phyloP scores from a whole-genome alignment of 1,139 yeast species.

The Kazachstania sp. region DNA sequence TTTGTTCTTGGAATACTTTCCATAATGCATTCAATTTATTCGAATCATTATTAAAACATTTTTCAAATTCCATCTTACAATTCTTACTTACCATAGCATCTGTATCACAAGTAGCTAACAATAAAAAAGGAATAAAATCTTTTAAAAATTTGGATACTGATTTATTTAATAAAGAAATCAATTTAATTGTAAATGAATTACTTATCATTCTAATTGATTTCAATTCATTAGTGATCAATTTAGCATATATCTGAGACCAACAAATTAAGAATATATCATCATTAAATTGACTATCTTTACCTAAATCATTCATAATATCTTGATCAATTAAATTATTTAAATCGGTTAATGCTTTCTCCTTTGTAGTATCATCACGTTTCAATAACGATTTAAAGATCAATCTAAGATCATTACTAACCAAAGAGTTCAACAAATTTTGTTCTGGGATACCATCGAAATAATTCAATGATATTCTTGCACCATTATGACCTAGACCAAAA shows the following conservation, averaged over 20 bases:
- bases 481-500: constrained; percentile 37
- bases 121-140: constrained; percentile 64
- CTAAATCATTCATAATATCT: constrained; percentile 20
- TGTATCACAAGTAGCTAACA: constrained; percentile 60
- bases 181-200: constrained; percentile 55
- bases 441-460: constrained; percentile 78
- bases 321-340: constrained; percentile 34
- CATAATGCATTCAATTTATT: constrained; percentile 54
- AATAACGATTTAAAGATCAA: constrained; percentile 64
- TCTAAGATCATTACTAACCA: constrained; percentile 51
- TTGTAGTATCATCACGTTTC: constrained; percentile 76
- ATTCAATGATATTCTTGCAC: constrained; percentile 62
- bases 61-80: constrained; percentile 40
- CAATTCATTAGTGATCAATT: constrained; percentile 63
- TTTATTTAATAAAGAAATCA: constrained; percentile 48
- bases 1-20: constrained; percentile 47
- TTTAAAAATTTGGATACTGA: constrained; percentile 55
- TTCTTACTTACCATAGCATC: constrained; percentile 53
- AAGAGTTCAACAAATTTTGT: constrained; percentile 35
- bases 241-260: constrained; percentile 80
- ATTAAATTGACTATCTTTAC: constrained; percentile 23
- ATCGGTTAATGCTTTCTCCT: constrained; percentile 68
- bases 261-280: constrained; percentile 49
- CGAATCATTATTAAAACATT: constrained; percentile 50
- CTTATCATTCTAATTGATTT: constrained; percentile 51